A percentile compares a stretch with the other conserved stretches of the same genome.
Evolutionary conservation across 805 yeast genomes (phyloP).

Genomic region (Metschnikowia henanensis): DNA sequence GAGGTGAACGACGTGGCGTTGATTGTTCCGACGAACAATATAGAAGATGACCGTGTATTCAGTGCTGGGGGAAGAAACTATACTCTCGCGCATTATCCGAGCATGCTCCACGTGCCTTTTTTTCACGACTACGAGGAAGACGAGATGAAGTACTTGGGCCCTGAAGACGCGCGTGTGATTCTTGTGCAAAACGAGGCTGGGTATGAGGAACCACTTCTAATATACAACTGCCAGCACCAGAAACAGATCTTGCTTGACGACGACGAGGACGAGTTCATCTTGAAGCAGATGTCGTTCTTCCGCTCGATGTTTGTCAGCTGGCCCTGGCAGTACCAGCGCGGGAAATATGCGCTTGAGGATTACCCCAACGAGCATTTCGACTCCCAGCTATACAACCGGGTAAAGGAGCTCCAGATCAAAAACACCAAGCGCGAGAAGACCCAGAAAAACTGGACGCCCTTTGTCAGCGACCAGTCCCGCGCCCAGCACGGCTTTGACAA

Average conservation of each 20-base stretch:
- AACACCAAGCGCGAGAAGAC: conserved; percentile 14
- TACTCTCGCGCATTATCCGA: conserved; percentile 11
- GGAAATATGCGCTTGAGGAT: conserved; percentile 8
- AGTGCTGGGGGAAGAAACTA: conserved; percentile 5
- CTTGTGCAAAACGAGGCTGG: conserved; percentile 33
- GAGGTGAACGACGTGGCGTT: conserved; percentile 23
- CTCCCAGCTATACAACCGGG: conserved; percentile 5
- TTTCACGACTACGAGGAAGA: conserved; percentile 14
- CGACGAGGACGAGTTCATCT: conserved; percentile 10
- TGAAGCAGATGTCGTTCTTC: conserved; percentile 1
- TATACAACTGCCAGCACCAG: conserved; percentile 37
- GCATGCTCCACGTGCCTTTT: conserved; percentile 14
- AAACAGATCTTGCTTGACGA: conserved; percentile 10
- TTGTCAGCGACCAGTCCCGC: conserved; percentile 27
- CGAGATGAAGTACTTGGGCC: conserved; percentile 35
- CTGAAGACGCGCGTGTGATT: conserved; percentile 52
- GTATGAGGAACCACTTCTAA: conserved; percentile 46
- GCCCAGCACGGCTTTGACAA: conserved; percentile 24
- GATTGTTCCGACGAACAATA: conserved; percentile 24
- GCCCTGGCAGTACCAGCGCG: conserved; percentile 18
- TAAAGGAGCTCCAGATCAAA: conserved; percentile 14
- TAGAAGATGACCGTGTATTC: conserved; percentile 7
- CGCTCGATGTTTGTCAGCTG: conserved; percentile 16
- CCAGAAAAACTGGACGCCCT: conserved; percentile 42
- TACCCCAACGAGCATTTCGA: conserved; percentile 1